phyloP scores from a whole-genome alignment of 306 rosid genomes.

The Quillaja saponaria region DNA sequence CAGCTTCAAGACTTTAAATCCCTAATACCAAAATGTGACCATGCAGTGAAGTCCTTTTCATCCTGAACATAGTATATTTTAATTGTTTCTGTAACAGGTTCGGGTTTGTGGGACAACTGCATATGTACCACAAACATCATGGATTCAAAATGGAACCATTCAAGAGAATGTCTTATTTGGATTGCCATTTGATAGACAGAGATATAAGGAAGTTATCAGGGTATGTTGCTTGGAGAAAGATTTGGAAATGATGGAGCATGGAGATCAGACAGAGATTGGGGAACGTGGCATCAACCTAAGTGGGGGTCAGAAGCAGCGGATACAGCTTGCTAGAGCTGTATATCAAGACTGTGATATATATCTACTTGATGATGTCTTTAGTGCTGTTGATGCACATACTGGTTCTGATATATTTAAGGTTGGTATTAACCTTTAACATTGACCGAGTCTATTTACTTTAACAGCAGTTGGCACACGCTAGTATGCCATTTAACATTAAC shows the following conservation, averaged over 20 bases:
- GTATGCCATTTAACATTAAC: too few relatives aligned
- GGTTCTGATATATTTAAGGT: constrained; percentile 97
- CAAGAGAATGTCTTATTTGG: constrained; percentile 86
- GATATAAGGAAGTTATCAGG: constrained; percentile 63
- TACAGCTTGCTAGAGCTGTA: constrained; percentile 93
- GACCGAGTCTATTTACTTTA: not conserved
- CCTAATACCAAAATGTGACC: too few relatives aligned
- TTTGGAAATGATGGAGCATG: constrained; percentile 88
- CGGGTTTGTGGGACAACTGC: constrained; percentile 84
- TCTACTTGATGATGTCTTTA: constrained; percentile 92
- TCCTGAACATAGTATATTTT: constrained; percentile 8
- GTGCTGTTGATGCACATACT: constrained; percentile 98
- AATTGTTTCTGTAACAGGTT: constrained; percentile 48
- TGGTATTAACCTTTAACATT: not conserved
- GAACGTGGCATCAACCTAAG: constrained; percentile 98
- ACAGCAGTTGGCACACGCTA: too few relatives aligned
- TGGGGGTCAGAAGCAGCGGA: constrained; percentile 96
- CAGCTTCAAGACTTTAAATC: not conserved
- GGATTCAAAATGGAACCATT: constrained; percentile 97
- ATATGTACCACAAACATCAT: constrained; percentile 93
- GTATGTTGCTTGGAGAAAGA: constrained; percentile 93
- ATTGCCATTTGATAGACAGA: constrained; percentile 66
- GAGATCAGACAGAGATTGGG: constrained; percentile 96
- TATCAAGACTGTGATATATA: constrained; percentile 86
- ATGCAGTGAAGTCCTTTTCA: too few relatives aligned